phyloP scores from a whole-genome alignment of 1,284 basidiomycete species.

The Singerocomus rubriflavus region DNA sequence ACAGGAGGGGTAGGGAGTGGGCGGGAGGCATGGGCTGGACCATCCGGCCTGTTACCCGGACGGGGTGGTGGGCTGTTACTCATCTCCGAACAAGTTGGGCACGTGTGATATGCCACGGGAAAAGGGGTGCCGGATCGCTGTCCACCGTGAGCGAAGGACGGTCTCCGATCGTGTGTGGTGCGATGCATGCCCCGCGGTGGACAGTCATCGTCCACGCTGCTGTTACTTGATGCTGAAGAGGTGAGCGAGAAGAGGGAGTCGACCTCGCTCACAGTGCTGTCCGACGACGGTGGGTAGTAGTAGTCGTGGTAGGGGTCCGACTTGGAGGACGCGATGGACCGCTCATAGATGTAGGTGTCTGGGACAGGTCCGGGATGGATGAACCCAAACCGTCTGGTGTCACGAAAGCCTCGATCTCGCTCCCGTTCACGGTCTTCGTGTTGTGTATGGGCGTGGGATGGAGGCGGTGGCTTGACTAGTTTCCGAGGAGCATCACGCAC shows the following conservation, averaged over 20 bases:
- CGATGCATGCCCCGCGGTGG: conserved; percentile 25
- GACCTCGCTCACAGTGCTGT: conserved; percentile 38
- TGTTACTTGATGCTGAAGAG: conserved; percentile 49
- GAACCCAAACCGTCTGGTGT: conserved; percentile 30
- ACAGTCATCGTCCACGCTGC: conserved; percentile 44
- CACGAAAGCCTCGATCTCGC: conserved; percentile 25
- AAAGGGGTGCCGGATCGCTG: conserved; percentile 25
- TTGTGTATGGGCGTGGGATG: conserved; percentile 24
- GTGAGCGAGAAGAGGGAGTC: conserved; percentile 39
- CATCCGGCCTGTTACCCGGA: conserved; percentile 23
- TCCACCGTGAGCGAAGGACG: conserved; percentile 18
- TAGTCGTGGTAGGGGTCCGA: conserved; percentile 43
- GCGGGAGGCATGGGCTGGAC: conserved; percentile 24
- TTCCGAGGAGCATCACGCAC: conserved; percentile 27
- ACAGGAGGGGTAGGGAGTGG: conserved; percentile 33
- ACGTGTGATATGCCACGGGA: conserved; percentile 30
- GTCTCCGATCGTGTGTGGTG: conserved; percentile 23
- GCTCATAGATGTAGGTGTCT: conserved; percentile 57
- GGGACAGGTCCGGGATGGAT: conserved; percentile 45
- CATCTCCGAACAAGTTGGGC: conserved; percentile 34
- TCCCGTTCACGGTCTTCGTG: conserved; percentile 27
- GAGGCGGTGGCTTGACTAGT: conserved; percentile 27
- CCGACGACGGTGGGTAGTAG: conserved; percentile 44
- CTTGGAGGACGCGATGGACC: conserved; percentile 48
- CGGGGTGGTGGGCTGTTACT: conserved; percentile 29